Percentiles rank a stretch among this genome's conserved stretches.
phyloP scores from a whole-genome alignment of 768 basidiomycete genomes.

The Lyophyllum atratum region DNA sequence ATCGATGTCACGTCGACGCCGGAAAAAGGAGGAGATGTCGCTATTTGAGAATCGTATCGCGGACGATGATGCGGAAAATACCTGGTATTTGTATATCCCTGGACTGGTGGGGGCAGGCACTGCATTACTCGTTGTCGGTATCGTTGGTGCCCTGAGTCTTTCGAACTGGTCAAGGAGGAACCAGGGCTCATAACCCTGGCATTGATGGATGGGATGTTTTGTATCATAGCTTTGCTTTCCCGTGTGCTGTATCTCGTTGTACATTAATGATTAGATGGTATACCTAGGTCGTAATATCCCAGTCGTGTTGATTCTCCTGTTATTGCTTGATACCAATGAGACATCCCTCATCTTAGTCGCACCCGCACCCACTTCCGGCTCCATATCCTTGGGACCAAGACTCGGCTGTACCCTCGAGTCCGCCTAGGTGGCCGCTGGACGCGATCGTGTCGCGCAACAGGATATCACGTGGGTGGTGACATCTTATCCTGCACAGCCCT shows the following conservation, averaged over 20 bases:
- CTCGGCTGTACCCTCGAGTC: no score
- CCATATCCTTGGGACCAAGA: no score
- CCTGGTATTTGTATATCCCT: conserved; percentile 82
- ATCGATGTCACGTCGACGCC: conserved; percentile 45
- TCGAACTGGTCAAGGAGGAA: conserved; percentile 69
- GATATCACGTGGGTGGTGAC: not conserved
- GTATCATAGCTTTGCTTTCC: conserved; percentile 14
- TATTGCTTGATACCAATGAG: no score
- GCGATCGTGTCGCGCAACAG: not conserved
- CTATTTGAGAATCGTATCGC: conserved; percentile 42
- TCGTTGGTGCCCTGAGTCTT: conserved; percentile 77
- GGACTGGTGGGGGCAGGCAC: conserved; percentile 84
- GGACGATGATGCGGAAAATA: conserved; percentile 63
- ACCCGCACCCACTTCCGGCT: no score
- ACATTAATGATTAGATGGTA: conserved; percentile 1
- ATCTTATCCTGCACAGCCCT: not conserved
- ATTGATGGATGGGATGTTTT: not conserved
- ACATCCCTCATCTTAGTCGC: no score
- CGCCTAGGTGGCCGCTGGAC: not conserved
- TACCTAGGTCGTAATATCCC: not conserved
- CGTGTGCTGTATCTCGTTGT: conserved; percentile 4
- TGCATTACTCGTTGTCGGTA: conserved; percentile 75
- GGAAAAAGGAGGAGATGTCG: conserved; percentile 58
- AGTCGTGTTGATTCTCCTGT: no score
- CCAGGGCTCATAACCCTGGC: conserved; percentile 33